These are phyloP conservation scores for Diversispora eburnea DNA, from an alignment of 192 early-diverging fungal genomes.

Conservation along the genomic window DNA sequence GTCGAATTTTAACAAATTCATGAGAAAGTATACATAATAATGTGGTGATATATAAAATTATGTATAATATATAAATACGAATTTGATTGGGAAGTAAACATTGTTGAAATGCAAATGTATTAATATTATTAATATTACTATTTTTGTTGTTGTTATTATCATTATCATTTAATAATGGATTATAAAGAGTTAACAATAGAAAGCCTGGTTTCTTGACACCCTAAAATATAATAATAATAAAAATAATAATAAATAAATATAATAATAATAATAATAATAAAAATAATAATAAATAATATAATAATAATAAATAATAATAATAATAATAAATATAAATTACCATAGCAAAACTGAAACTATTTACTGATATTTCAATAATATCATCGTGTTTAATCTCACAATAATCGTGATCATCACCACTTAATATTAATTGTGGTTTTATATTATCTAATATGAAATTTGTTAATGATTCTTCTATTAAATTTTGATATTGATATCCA, in stretches of 20 bases:
- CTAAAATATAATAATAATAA: constrained; percentile 31
- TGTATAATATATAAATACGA: constrained; percentile 45
- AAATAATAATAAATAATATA: constrained; percentile 5
- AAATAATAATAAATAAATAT: constrained; percentile 33
- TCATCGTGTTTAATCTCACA: constrained; percentile 60
- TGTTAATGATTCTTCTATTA: constrained; percentile 59
- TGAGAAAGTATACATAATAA: constrained; percentile 31
- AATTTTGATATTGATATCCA: constrained; percentile 90
- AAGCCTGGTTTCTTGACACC: constrained; percentile 54
- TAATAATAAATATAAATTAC: constrained; percentile 18
- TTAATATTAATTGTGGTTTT: constrained; percentile 69
- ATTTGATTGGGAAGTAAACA: constrained; percentile 72
- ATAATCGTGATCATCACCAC: constrained; percentile 94
- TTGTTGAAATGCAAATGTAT: constrained; percentile 42
- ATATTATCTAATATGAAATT: constrained; percentile 54
- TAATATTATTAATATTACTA: neutral
- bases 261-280: constrained; percentile 27
- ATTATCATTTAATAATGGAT: constrained; percentile 21
- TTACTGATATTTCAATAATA: constrained; percentile 52
- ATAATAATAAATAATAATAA: constrained; percentile 16
- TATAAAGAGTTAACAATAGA: constrained; percentile 46
- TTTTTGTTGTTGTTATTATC: too few relatives aligned
- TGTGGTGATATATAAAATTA: constrained; percentile 19
- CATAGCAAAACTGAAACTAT: constrained; percentile 63
- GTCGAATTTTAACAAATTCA: constrained; percentile 10